Conservation (phyloP, 2,329 filamentous ascomycete species). For the Fusarium buxicola region DNA sequence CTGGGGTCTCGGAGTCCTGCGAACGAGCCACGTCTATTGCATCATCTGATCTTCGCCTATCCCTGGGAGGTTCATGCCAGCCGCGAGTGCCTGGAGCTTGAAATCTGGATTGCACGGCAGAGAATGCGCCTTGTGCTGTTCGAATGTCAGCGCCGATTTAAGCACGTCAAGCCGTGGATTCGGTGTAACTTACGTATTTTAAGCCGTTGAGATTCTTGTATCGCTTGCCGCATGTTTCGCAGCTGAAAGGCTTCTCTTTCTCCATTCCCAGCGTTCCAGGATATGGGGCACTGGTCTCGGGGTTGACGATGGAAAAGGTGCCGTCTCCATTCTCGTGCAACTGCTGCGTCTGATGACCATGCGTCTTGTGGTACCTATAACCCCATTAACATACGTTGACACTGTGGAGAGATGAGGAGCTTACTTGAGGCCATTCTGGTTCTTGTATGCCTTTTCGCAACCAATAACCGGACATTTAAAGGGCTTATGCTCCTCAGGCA, state of each 20-base stretch:
- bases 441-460: constrained; percentile 99
- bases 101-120: constrained; percentile 90
- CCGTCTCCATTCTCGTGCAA: constrained; percentile 97
- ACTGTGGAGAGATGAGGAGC: constrained; percentile 40
- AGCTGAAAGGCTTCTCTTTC: constrained; percentile 99
- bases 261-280: constrained; percentile 99
- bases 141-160: constrained; percentile 47
- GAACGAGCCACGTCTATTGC: constrained; percentile 42
- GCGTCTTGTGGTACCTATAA: constrained; percentile 76
- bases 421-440: constrained; percentile 98
- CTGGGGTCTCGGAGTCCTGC: neutral
- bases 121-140: constrained; percentile 81
- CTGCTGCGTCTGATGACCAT: constrained; percentile 96
- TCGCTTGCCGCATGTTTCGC: constrained; percentile 95
- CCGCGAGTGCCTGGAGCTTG: constrained; percentile 59
- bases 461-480: constrained; percentile 98
- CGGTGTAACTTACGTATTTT: constrained; percentile 78
- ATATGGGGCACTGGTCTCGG: constrained; percentile 92
- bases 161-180: neutral
- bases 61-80: constrained; percentile 56
- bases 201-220: constrained; percentile 99
- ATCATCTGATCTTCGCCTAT: constrained; percentile 60
- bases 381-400: constrained; percentile 23
- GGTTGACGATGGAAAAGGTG: constrained; percentile 98
- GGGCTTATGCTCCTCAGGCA: constrained; percentile 93